A percentile compares a stretch with the other conserved stretches of the same genome.
Conservation (phyloP, 2,329 filamentous ascomycete genomes). For the Lasiodiplodia citricola region DNA sequence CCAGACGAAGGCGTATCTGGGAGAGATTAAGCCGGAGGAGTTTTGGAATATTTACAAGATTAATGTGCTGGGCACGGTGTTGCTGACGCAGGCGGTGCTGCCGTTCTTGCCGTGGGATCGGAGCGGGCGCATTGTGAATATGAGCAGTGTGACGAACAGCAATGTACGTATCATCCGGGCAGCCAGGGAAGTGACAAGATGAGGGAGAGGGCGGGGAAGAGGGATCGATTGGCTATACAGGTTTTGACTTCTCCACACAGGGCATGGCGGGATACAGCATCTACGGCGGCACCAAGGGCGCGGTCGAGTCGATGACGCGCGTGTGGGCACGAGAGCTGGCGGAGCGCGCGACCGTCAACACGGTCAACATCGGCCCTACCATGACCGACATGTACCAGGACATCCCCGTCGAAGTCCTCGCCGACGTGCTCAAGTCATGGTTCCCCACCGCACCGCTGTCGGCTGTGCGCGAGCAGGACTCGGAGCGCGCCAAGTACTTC, state of each 20-base stretch:
- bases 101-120: slow-evolving; percentile 20
- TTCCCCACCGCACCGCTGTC: slow-evolving; percentile 7
- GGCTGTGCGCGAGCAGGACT: background rate
- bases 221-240: too few species aligned
- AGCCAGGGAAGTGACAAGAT: too few species aligned
- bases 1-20: slow-evolving; percentile 5
- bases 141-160: slow-evolving; percentile 18
- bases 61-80: slow-evolving; percentile 26
- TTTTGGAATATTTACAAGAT: slow-evolving; percentile 15
- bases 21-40: background rate
- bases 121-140: slow-evolving; percentile 21
- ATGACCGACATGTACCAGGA: slow-evolving; percentile 27
- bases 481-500: slow-evolving; percentile 1
- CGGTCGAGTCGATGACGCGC: slow-evolving; percentile 26
- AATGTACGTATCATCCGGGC: background rate
- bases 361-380: slow-evolving; percentile 26
- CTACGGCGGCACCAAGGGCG: slow-evolving; percentile 27
- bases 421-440: slow-evolving; percentile 11
- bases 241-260: background rate
- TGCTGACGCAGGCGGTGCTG: slow-evolving; percentile 22
- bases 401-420: slow-evolving; percentile 2
- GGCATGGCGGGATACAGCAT: slow-evolving; percentile 14
- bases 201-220: background rate
- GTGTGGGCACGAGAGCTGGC: slow-evolving; percentile 25
- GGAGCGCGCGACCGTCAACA: slow-evolving; percentile 26